Conservation (phyloP, 2,329 filamentous ascomycete genomes). For the Trichoderma polysporum region DNA sequence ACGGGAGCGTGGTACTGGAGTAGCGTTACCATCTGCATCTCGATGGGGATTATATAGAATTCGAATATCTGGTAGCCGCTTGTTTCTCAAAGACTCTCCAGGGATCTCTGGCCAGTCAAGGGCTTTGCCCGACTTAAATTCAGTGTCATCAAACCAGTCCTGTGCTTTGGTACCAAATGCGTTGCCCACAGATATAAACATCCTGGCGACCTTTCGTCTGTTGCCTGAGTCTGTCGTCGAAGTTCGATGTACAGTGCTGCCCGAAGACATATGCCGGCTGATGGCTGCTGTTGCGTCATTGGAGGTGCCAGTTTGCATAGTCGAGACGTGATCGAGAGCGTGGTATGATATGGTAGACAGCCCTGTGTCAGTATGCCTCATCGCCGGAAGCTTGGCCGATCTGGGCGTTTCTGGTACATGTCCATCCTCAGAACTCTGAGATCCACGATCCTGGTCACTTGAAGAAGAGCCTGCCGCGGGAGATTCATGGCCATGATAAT, state of each 20-base stretch:
- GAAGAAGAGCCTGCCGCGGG: neutral
- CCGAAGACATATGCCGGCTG: neutral
- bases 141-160: constrained; percentile 49
- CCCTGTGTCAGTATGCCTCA: neutral
- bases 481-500: neutral
- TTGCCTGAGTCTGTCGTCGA: constrained; percentile 29
- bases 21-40: constrained; percentile 34
- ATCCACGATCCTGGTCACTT: neutral
- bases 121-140: constrained; percentile 47
- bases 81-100: constrained; percentile 42
- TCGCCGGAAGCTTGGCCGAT: neutral
- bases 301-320: neutral
- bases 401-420: neutral
- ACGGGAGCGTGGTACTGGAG: constrained; percentile 28
- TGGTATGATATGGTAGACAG: neutral
- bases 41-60: constrained; percentile 40
- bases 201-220: constrained; percentile 44
- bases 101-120: constrained; percentile 57
- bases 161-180: constrained; percentile 48
- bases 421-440: neutral
- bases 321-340: neutral
- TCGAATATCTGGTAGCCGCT: constrained; percentile 38
- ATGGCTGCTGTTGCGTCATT: neutral
- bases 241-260: neutral
- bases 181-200: constrained; percentile 44